Conservation (phyloP, 2,329 filamentous ascomycete species). For the Diaporthe batatas region DNA sequence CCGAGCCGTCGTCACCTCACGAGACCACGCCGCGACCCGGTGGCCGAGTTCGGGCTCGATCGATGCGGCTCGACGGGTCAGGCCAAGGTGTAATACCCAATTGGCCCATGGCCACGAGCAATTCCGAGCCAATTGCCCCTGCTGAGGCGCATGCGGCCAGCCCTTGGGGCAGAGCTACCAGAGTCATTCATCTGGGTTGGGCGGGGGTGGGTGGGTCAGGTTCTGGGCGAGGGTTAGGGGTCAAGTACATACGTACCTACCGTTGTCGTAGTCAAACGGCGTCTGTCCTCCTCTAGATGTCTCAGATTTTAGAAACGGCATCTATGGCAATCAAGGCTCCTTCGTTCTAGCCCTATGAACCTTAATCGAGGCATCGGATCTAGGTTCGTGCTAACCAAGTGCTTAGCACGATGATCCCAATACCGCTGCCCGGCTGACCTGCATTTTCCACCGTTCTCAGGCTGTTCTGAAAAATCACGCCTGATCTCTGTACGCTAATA, state of each 20-base stretch:
- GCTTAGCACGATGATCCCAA: background rate
- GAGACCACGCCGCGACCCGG: background rate
- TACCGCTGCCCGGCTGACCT: background rate
- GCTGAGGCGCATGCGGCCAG: background rate
- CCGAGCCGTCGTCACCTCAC: constrained; percentile 24
- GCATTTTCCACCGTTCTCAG: background rate
- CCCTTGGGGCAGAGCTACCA: background rate
- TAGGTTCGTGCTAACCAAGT: constrained; percentile 13
- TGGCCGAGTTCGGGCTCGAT: constrained; percentile 1
- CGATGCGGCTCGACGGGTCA: background rate
- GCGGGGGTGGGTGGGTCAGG: background rate
- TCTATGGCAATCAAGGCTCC: background rate
- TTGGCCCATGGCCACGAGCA: background rate
- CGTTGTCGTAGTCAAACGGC: too few species aligned
- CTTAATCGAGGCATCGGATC: background rate
- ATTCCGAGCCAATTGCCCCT: constrained; percentile 12
- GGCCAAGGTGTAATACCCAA: constrained; percentile 20
- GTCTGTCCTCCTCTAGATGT: too few species aligned
- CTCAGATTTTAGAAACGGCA: background rate
- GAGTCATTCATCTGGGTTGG: background rate
- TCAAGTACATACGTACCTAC: too few species aligned
- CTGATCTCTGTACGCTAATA: background rate
- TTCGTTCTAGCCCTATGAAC: background rate
- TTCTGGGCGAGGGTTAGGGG: background rate
- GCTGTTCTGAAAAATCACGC: background rate